Percentiles rank a stretch among this genome's conserved stretches.
Conservation (phyloP, 441 rosid species). For the Brassica balearica region DNA sequence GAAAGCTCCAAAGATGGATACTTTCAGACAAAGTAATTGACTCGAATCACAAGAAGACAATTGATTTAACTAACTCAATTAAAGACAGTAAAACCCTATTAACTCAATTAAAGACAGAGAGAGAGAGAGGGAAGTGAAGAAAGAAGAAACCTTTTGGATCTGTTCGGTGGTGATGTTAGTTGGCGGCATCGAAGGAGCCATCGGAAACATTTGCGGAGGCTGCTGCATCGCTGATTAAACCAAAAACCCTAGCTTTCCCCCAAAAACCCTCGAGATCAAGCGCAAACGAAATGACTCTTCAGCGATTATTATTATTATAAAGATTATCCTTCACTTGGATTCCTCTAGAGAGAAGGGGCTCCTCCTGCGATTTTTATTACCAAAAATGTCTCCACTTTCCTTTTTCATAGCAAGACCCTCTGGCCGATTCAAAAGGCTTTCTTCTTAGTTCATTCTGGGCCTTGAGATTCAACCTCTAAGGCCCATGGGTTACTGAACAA, state of each 20-base stretch:
- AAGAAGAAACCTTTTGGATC: conserved; percentile 84
- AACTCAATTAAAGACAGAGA: neutral
- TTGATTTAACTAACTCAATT: neutral
- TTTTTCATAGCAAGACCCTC: neutral
- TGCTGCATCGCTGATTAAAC: conserved; percentile 55
- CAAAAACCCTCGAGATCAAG: conserved; percentile 20
- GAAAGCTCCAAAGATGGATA: neutral
- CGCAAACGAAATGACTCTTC: neutral
- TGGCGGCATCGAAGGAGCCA: conserved; percentile 78
- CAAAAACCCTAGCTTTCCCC: conserved; percentile 35
- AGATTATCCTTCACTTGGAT: conserved; percentile 20
- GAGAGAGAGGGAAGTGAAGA: conserved; percentile 1
- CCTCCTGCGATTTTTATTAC: conserved; percentile 46
- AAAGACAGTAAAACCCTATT: neutral
- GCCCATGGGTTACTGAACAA: too few species aligned
- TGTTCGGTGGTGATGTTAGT: conserved; percentile 92
- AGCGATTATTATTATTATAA: neutral
- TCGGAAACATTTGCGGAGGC: conserved; percentile 80
- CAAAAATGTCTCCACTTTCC: conserved; percentile 13
- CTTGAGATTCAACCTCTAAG: neutral
- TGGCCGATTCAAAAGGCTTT: neutral
- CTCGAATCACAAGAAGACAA: conserved; percentile 6
- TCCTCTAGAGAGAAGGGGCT: neutral
- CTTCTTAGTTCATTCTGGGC: neutral
- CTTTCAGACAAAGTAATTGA: neutral